phyloP scores from a whole-genome alignment of 148 eudicot genomes.

The Beta vulgaris region DNA sequence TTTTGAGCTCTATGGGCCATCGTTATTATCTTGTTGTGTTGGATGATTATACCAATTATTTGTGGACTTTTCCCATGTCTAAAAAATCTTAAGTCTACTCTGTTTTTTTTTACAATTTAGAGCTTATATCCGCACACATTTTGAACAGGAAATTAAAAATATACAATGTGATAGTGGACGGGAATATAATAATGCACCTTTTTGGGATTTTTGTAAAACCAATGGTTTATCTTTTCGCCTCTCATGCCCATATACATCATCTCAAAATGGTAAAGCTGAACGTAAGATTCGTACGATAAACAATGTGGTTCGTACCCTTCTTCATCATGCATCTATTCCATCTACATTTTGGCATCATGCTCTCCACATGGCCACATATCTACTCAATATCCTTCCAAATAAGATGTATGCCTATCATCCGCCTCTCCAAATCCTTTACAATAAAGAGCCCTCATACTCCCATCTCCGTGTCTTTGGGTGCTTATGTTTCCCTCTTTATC shows the following conservation, averaged over 20 bases:
- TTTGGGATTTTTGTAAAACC: background rate
- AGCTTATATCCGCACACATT: background rate
- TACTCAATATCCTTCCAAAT: background rate
- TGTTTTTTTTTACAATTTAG: background rate
- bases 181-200: background rate
- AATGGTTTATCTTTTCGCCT: background rate
- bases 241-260: no score
- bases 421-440: background rate
- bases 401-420: background rate
- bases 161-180: background rate
- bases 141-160: background rate
- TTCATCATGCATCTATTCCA: no score
- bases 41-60: background rate
- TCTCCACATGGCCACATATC: no score
- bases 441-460: background rate
- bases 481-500: no score
- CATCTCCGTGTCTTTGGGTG: background rate
- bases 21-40: background rate
- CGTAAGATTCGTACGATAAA: no score
- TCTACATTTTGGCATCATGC: no score
- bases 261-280: conserved; percentile 7
- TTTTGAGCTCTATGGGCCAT: no score
- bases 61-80: background rate
- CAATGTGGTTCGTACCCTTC: no score
- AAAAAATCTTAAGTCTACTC: background rate